These are phyloP conservation scores for Leccinellum rugosiceps DNA, from an alignment of 768 basidiomycete species.

Conservation along the genomic window DNA sequence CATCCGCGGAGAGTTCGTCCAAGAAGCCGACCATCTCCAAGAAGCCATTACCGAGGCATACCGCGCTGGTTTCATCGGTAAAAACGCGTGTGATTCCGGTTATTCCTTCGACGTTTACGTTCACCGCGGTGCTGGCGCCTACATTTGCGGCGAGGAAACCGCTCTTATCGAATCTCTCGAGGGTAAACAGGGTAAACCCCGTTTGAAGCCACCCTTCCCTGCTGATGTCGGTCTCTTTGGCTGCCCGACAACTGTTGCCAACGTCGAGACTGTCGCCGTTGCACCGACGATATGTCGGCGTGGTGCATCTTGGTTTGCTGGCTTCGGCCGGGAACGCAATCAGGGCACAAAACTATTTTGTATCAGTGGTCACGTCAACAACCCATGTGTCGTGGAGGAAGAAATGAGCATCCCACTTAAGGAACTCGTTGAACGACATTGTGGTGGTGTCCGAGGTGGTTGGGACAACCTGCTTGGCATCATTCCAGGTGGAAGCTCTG, in stretches of 20 bases:
- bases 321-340: conserved; percentile 89
- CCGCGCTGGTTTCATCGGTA: conserved; percentile 81
- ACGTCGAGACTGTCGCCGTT: conserved; percentile 97
- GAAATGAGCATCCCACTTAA: conserved; percentile 98
- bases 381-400: conserved; percentile 96
- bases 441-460: conserved; percentile 89
- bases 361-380: conserved; percentile 96
- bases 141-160: conserved; percentile 99
- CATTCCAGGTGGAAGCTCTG: conserved; percentile 91
- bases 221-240: conserved; percentile 98
- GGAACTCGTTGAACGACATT: conserved; percentile 95
- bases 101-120: conserved; percentile 97
- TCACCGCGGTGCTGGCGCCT: conserved; percentile 97
- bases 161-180: conserved; percentile 96
- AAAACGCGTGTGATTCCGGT: conserved; percentile 87
- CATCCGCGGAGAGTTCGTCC: conserved; percentile 97
- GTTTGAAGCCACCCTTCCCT: conserved; percentile 97
- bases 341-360: conserved; percentile 97
- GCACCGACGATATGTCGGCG: conserved; percentile 95
- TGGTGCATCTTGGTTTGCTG: conserved; percentile 86
- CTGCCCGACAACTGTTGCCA: conserved; percentile 95
- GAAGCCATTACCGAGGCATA: conserved; percentile 97
- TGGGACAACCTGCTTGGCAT: conserved; percentile 99
- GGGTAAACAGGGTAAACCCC: conserved; percentile 97
- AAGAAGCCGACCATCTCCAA: conserved; percentile 91